Evolutionary conservation across 495 filamentous ascomycete genomes (phyloP), one percentile per base, ranked within the genome.

Genomic region (Trichocladium uniseriatum): DNA sequence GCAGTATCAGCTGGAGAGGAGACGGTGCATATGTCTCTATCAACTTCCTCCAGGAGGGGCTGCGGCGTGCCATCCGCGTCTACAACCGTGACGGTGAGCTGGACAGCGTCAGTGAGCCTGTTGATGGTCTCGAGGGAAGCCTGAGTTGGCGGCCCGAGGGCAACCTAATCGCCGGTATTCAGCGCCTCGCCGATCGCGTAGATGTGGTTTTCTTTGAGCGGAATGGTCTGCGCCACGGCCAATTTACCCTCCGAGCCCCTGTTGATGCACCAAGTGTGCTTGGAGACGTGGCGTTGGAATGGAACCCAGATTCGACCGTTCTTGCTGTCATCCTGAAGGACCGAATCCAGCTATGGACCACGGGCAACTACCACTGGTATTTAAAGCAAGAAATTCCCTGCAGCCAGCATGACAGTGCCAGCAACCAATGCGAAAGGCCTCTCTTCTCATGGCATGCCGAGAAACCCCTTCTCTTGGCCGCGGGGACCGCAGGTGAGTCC

Each of bases 301-400:
- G 92, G 92, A 97, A 95, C 53, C 67, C 80, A 14, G 91, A 97
- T 58, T 97, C 92, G 0, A 87, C 84, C 4, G 87, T 95, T 13
- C 76, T 98, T 19, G 92, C 92, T 3, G 82, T 96, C 9, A 75
- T 75, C 18, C 79, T 89, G 58, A 69, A 70, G 36, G 81, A 94
- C 53, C 75, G 82, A 35, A 69, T 91, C 14, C 92, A 98, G 56
- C 69, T 97, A n/a, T 98, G 92, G 90, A 94, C 87, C 2, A 92
- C 84, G 73, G 86, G 89, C 8, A 98, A 98, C 61, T 98, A 98
- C 58, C 86, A 98, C 59, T 97, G 89, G 75, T 97, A 97, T 61
- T 70, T 97, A n/a, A 98, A 97, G 67, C 91, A 95, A 67, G 92
- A 98, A 59, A 72, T 90, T 13, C 67, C 66, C 4, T 67, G 76